phyloP scores from a whole-genome alignment of 495 filamentous ascomycete genomes.

The Recurvomyces mirabilis region DNA sequence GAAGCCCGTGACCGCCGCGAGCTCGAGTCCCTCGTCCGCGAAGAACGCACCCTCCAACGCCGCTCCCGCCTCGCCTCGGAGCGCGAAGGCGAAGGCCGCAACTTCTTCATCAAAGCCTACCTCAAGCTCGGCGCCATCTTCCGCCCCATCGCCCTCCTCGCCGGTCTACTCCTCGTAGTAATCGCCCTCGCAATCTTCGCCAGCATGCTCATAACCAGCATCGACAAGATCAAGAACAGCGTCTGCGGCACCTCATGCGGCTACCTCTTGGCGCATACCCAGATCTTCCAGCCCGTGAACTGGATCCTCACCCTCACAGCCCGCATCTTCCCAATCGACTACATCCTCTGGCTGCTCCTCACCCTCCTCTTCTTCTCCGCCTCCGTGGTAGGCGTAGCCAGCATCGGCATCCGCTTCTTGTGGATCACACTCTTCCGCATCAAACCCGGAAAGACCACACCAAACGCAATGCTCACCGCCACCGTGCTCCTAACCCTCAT shows the following conservation, averaged over 20 bases:
- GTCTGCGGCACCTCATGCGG: conserved; percentile 83
- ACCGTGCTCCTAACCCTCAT: conserved; percentile 86
- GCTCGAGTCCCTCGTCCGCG: conserved; percentile 71
- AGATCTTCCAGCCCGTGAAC: conserved; percentile 91
- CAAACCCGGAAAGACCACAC: conserved; percentile 74
- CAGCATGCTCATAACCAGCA: conserved; percentile 88
- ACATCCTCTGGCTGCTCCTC: conserved; percentile 71
- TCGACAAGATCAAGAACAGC: conserved; percentile 93
- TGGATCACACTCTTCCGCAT: conserved; percentile 90
- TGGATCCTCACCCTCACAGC: conserved; percentile 75
- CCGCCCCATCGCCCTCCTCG: conserved; percentile 75
- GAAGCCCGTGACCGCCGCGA: conserved; percentile 78
- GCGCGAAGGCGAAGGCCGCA: conserved; percentile 57
- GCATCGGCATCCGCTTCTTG: conserved; percentile 85
- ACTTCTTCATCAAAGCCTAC: conserved; percentile 59
- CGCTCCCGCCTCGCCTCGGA: conserved; percentile 80
- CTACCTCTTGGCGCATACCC: conserved; percentile 83
- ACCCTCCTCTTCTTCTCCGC: conserved; percentile 76
- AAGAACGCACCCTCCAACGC: conserved; percentile 84
- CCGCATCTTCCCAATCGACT: conserved; percentile 83
- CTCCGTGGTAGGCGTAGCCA: conserved; percentile 73
- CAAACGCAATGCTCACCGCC: conserved; percentile 82
- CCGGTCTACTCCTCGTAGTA: conserved; percentile 64
- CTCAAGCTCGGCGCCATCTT: conserved; percentile 65
- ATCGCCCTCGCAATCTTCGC: conserved; percentile 65